These are phyloP conservation scores for Candida schatavii DNA, from an alignment of 805 yeast genomes.

Conservation along the genomic window DNA sequence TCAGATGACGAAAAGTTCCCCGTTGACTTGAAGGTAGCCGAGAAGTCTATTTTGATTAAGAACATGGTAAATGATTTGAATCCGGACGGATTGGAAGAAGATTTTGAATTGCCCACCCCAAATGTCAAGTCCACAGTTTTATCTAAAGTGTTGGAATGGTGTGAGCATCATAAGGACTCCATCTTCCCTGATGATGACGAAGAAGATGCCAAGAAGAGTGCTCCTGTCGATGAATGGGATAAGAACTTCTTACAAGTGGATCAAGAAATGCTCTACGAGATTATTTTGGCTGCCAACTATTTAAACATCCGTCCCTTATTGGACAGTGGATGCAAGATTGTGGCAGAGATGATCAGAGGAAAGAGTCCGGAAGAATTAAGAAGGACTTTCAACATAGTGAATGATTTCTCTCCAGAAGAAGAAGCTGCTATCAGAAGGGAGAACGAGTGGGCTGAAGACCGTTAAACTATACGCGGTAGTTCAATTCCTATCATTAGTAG, in stretches of 20 bases:
- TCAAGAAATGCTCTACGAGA: conserved; percentile 83
- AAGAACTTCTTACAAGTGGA: conserved; percentile 90
- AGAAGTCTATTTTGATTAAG: conserved; percentile 78
- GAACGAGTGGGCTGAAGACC: conserved; percentile 89
- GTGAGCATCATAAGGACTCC: conserved; percentile 87
- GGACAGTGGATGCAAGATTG: conserved; percentile 77
- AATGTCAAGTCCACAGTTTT: conserved; percentile 85
- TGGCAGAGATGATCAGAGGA: conserved; percentile 81
- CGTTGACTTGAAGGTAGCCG: conserved; percentile 80
- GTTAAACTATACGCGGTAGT: no score
- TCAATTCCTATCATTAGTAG: no score
- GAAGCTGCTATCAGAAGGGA: conserved; percentile 86
- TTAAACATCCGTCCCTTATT: conserved; percentile 70
- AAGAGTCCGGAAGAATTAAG: conserved; percentile 79
- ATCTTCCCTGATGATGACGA: conserved; percentile 75
- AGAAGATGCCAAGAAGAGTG: conserved; percentile 80
- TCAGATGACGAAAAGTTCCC: conserved; percentile 79
- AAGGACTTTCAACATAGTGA: conserved; percentile 74
- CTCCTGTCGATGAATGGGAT: conserved; percentile 95
- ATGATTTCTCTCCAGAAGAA: conserved; percentile 83
- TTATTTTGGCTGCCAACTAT: conserved; percentile 78
- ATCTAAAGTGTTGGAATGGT: conserved; percentile 92
- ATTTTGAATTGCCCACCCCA: conserved; percentile 82
- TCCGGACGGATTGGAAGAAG: conserved; percentile 61
- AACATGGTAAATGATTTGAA: conserved; percentile 77